These are phyloP conservation scores for Penicillium sp. DNA, from an alignment of 2,329 filamentous ascomycete species.

Conservation along the genomic window DNA sequence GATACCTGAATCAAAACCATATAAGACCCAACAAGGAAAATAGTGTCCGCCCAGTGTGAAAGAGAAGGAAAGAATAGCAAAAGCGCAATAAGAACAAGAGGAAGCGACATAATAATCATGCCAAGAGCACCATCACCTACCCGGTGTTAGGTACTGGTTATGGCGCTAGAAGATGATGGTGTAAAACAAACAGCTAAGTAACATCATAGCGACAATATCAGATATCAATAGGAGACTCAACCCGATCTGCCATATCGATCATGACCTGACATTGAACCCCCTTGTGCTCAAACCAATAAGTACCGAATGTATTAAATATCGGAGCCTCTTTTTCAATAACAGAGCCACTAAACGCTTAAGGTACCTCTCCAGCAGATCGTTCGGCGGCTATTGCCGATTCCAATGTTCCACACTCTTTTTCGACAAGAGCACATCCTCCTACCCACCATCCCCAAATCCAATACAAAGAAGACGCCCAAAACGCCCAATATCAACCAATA, in stretches of 20 bases:
- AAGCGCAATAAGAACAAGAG: neutral
- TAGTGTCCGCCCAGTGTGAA: neutral
- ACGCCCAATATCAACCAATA: slow-evolving; percentile 36
- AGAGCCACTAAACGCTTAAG: neutral
- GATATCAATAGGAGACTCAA: neutral
- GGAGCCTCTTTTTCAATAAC: neutral
- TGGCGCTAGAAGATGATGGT: neutral
- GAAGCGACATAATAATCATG: neutral
- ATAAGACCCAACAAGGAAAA: neutral
- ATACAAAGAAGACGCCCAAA: neutral
- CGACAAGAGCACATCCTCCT: neutral
- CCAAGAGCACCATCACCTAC: neutral
- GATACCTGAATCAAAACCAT: neutral
- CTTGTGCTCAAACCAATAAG: neutral
- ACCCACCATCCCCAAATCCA: neutral
- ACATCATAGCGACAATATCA: neutral
- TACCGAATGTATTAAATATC: neutral
- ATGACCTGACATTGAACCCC: neutral
- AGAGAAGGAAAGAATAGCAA: too few species aligned
- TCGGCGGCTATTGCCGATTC: neutral
- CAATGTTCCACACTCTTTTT: neutral
- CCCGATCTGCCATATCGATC: neutral
- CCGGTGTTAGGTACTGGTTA: neutral
- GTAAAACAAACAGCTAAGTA: neutral
- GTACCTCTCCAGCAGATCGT: neutral